phyloP scores from a whole-genome alignment of 345 rosid species.

The Linum tenue region DNA sequence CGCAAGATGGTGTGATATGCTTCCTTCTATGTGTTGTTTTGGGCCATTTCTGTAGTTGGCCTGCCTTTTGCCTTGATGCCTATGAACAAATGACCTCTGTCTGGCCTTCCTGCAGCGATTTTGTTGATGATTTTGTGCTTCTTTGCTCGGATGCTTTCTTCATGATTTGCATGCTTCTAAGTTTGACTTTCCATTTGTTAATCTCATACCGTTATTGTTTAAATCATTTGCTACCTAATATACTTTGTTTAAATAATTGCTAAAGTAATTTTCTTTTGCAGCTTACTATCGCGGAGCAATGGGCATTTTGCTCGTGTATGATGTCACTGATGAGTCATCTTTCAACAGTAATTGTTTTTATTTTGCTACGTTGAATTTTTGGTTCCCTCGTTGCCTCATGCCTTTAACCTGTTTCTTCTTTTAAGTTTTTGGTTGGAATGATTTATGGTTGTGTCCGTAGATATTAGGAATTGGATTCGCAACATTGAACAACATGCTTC shows the following conservation, averaged over 20 bases:
- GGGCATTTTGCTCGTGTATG: constrained; percentile 99
- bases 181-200: neutral
- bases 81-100: too few species aligned
- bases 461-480: constrained; percentile 97
- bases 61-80: too few species aligned
- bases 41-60: too few species aligned
- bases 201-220: neutral
- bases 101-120: too few species aligned
- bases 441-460: constrained; percentile 34
- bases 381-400: neutral
- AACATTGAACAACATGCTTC: constrained; percentile 99
- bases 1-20: too few species aligned
- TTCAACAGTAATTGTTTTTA: constrained; percentile 53
- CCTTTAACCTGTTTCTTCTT: neutral
- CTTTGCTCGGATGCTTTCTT: neutral
- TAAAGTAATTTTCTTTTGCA: constrained; percentile 24
- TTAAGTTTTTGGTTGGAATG: neutral
- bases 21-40: too few species aligned
- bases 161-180: neutral
- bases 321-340: constrained; percentile 97
- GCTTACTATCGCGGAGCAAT: constrained; percentile 97
- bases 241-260: neutral
- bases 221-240: neutral
- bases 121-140: neutral
- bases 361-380: neutral